Evolutionary conservation across 106 monocot species (phyloP), one percentile per base, ranked within the genome.

Genomic region (Dendrobium officinale): DNA sequence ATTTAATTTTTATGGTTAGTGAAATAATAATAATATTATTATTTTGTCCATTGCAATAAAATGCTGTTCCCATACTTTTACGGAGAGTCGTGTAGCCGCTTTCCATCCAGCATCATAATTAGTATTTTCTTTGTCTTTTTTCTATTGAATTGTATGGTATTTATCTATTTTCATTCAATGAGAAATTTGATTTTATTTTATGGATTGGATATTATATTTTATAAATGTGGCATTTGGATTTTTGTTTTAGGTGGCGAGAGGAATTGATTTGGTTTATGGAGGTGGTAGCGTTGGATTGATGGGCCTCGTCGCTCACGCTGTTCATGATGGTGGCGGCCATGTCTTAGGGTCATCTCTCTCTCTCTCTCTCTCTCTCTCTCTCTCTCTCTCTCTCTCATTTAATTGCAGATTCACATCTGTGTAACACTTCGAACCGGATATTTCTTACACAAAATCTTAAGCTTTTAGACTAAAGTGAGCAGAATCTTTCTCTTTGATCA

Each of bases 211-310:
- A 22, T 61, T 61, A 61, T 75, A 58, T 55, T 43, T 81, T 75
- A 16, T 42, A 27, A 15, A 75, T 75, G 45, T 44, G 45, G 11
- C n/a, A 20, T 47, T 24, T 44, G 16, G 16, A 0, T 22, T 61
- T 61, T 75, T 26, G 10, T 24, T 49, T 82, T 64, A 91, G 90
- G 90, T 91, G 81, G 79, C 80, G 44, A 84, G 86, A 58, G 80
- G 73, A 9, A 88, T 91, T 72, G 84, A 91, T 86, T 78, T 90
- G 86, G 90, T 90, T n/a, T 90, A 88, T 80, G 90, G 90, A 31
- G 90, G 90, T 49, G 87, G 90, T 19, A 90, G 87, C 79, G 77
- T 90, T 20, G 88, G 90, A 61, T 78, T 90, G 75, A 90, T 90
- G 90, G 90, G 90, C 11, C 80, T 90, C 43, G 79, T 90, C 16